phyloP scores from a whole-genome alignment of 208 protist genomes.

The Vickermania ingenoplastis region DNA sequence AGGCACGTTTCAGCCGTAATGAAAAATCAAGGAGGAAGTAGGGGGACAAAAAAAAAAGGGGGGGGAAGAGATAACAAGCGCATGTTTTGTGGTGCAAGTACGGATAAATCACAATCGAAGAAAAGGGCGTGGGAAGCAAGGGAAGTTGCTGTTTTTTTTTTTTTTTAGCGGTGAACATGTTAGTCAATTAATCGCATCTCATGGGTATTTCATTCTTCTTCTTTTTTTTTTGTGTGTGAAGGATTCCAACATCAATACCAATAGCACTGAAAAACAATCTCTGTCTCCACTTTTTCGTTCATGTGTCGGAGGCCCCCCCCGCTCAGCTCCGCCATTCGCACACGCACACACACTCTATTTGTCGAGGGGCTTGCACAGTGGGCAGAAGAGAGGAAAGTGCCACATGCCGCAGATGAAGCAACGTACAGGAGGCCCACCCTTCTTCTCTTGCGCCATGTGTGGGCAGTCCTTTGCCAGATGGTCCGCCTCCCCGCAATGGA shows the following conservation, averaged over 20 bases:
- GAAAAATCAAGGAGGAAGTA: too few species aligned
- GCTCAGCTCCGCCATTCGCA: too few species aligned
- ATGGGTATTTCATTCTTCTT: too few species aligned
- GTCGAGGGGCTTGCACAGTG: too few species aligned
- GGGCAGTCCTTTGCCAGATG: conserved; percentile 77
- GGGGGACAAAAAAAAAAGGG: neutral
- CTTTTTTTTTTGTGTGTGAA: too few species aligned
- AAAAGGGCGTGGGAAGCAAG: neutral
- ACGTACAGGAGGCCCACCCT: conserved; percentile 51
- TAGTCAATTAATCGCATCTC: too few species aligned
- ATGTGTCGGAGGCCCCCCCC: conserved; percentile 29
- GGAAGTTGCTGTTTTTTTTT: neutral
- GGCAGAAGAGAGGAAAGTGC: conserved; percentile 79
- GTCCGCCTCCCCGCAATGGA: conserved; percentile 61
- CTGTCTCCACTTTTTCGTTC: too few species aligned
- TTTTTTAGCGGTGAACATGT: neutral
- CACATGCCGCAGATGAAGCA: conserved; percentile 87
- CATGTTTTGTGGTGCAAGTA: neutral
- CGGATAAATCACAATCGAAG: neutral
- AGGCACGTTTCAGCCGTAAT: too few species aligned
- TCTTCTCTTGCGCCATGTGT: conserved; percentile 27
- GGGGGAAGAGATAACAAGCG: neutral
- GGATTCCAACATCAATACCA: too few species aligned
- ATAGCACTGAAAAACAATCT: too few species aligned
- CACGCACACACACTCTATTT: too few species aligned